Conservation (phyloP, 345 rosid species). For the Euphorbia tirucalli region DNA sequence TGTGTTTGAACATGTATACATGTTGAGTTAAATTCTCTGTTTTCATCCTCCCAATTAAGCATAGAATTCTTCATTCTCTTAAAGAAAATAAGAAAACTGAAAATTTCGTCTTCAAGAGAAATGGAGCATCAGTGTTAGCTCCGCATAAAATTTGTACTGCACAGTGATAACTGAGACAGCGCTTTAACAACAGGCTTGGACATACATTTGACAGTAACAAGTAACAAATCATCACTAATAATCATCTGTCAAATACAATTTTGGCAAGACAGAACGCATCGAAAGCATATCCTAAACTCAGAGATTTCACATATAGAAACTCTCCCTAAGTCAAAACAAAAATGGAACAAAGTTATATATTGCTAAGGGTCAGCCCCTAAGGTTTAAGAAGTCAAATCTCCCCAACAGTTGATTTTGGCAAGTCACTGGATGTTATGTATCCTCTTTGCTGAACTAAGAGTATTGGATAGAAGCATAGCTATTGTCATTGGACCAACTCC, state of each 20-base stretch:
- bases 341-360: not conserved
- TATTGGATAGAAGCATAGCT: constrained; percentile 85
- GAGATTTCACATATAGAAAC: not conserved
- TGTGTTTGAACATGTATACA: no score
- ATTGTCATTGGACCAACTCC: constrained; percentile 96
- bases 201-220: not conserved
- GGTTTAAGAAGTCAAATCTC: not conserved
- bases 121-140: no score
- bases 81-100: no score
- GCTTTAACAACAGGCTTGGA: no score
- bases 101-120: no score
- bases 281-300: not conserved
- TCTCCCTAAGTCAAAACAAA: not conserved
- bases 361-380: not conserved
- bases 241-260: no score
- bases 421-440: constrained; percentile 28
- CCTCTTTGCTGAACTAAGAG: constrained; percentile 76
- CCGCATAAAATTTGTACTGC: no score
- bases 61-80: no score
- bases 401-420: not conserved
- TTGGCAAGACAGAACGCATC: not conserved
- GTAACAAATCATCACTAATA: not conserved
- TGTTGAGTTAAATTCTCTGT: no score
- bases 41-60: no score
- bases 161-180: no score